These are phyloP conservation scores for Zalaria sp. DNA, from an alignment of 2,329 filamentous ascomycete genomes.

Conservation along the genomic window DNA sequence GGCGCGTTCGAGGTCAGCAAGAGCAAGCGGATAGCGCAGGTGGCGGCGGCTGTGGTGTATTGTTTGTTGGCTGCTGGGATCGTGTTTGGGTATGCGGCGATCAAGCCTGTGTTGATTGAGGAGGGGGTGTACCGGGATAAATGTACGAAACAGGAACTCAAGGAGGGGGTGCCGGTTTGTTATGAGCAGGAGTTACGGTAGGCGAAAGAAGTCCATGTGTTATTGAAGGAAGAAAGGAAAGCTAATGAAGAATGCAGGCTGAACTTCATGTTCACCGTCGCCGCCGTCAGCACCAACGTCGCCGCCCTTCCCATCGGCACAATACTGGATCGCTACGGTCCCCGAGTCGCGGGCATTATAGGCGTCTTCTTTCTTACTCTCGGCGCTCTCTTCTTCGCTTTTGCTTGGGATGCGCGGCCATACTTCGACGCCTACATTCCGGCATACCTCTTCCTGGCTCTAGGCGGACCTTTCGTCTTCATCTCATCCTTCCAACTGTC, in stretches of 20 bases:
- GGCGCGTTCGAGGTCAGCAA: constrained; percentile 41
- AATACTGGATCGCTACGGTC: constrained; percentile 71
- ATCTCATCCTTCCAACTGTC: constrained; percentile 36
- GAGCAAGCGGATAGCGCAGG: constrained; percentile 47
- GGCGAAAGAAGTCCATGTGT: background rate
- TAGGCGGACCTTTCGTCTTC: constrained; percentile 37
- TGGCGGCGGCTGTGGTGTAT: constrained; percentile 53
- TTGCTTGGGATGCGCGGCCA: constrained; percentile 37
- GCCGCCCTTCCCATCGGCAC: constrained; percentile 74
- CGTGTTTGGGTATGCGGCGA: constrained; percentile 71
- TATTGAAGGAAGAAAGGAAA: background rate
- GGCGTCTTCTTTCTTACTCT: constrained; percentile 53
- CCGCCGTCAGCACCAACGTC: constrained; percentile 77
- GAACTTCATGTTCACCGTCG: constrained; percentile 87
- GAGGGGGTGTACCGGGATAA: constrained; percentile 57
- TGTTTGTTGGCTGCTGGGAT: constrained; percentile 67
- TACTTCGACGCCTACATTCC: constrained; percentile 54
- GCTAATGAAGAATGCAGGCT: constrained; percentile 26
- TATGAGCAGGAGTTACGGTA: constrained; percentile 40
- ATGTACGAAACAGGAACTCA: constrained; percentile 42
- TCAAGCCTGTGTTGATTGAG: constrained; percentile 65
- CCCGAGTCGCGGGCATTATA: constrained; percentile 58
- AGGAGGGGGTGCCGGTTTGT: constrained; percentile 37
- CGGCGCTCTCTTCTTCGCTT: constrained; percentile 62
- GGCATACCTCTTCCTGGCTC: constrained; percentile 34